Conservation (phyloP, 805 yeast genomes). For the Lipomyces anomalus region DNA sequence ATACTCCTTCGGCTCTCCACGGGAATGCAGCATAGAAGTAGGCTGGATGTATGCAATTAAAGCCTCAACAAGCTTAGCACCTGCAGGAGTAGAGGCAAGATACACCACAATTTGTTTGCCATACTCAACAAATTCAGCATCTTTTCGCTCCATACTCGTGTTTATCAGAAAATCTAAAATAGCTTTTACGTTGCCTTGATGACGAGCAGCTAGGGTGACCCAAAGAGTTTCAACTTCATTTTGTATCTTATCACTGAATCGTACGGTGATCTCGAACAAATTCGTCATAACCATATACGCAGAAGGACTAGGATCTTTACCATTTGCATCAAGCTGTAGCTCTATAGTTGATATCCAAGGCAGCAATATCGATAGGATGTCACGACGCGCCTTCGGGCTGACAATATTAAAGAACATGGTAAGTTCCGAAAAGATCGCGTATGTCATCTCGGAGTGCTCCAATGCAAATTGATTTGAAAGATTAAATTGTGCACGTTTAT, state of each 20-base stretch:
- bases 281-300: conserved; percentile 71
- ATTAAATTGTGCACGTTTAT: conserved; percentile 78
- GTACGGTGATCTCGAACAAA: conserved; percentile 76
- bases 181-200: conserved; percentile 60
- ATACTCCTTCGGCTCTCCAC: conserved; percentile 29
- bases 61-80: conserved; percentile 53
- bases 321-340: conserved; percentile 44
- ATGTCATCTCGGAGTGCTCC: conserved; percentile 52
- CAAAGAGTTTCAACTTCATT: conserved; percentile 91
- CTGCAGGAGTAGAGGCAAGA: conserved; percentile 47
- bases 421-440: conserved; percentile 62
- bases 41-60: conserved; percentile 72
- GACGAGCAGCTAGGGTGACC: conserved; percentile 86
- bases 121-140: conserved; percentile 67
- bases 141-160: conserved; percentile 63
- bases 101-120: conserved; percentile 79
- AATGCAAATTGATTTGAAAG: conserved; percentile 67
- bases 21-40: conserved; percentile 79
- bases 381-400: conserved; percentile 57
- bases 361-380: conserved; percentile 67
- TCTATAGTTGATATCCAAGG: conserved; percentile 93
- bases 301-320: conserved; percentile 37
- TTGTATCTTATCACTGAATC: conserved; percentile 65
- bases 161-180: conserved; percentile 65
- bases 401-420: conserved; percentile 64